These are phyloP conservation scores for Parastagonospora avenae DNA, from an alignment of 2,329 filamentous ascomycete species.

Conservation along the genomic window DNA sequence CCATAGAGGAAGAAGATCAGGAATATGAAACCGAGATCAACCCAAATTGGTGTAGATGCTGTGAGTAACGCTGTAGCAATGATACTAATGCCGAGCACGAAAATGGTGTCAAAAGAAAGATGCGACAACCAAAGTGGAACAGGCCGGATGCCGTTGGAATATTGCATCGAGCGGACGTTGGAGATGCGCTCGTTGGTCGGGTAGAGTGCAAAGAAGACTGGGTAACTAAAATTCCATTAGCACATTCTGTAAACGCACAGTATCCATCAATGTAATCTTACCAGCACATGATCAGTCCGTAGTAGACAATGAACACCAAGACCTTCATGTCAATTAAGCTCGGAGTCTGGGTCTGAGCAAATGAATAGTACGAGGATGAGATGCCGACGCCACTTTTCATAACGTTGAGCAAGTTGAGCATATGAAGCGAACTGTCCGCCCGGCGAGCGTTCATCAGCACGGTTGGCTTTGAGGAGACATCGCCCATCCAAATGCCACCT, in stretches of 20 bases:
- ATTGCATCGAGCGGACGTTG: conserved; percentile 81
- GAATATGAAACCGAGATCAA: conserved; percentile 78
- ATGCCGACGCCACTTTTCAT: conserved; percentile 25
- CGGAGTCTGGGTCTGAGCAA: conserved; percentile 16
- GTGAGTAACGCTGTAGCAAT: conserved; percentile 70
- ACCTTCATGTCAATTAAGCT: conserved; percentile 54
- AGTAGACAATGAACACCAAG: conserved; percentile 59
- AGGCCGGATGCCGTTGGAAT: conserved; percentile 84
- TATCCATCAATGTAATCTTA: conserved; percentile 50
- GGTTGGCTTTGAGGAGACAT: conserved; percentile 15
- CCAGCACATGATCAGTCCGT: conserved; percentile 70
- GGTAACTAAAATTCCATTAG: conserved; percentile 59
- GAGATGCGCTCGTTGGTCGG: conserved; percentile 78
- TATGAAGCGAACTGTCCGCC: conserved; percentile 48
- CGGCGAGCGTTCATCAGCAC: conserved; percentile 17
- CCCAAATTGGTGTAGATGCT: conserved; percentile 65
- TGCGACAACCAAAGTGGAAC: conserved; percentile 85
- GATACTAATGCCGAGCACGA: conserved; percentile 69
- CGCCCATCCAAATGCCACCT: conserved; percentile 29
- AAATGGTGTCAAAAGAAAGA: conserved; percentile 74
- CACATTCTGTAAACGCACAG: not conserved
- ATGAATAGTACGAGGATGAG: conserved; percentile 18
- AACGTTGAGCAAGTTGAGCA: conserved; percentile 26
- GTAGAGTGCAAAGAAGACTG: conserved; percentile 85
- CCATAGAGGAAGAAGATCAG: conserved; percentile 80